Evolutionary conservation across 768 basidiomycete genomes (phyloP), one percentile per base, ranked within the genome.

Genomic region (Imleria badia): DNA sequence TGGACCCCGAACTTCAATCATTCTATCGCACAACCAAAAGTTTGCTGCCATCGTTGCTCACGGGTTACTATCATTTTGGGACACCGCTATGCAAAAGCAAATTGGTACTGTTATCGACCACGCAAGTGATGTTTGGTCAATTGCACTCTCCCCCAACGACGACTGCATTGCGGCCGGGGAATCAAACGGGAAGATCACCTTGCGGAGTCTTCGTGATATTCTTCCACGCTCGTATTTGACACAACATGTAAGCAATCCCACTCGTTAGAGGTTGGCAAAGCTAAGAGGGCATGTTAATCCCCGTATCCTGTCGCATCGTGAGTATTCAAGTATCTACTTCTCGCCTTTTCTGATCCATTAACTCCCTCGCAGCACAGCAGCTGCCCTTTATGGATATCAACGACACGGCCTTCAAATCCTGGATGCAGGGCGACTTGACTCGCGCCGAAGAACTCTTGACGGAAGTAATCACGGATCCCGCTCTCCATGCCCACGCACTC

Each of bases 301-400:
- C 11, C 14, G 14, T 7, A 2, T 12, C 19, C 10, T 6, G 9
- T 29, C 3, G 1, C 2, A 17, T 22, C 14, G 53, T 55, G 53
- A 55, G 54, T 26, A 1, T 6, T 38, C 14, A 15, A 23, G 19
- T 0, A 11, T 23, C 2, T 1, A 22, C 1, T 29, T 2, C 0
- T 38, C 3, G 3, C 14, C 13, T 5, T 1, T n/a, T 29, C 35
- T 46, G 1, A 48, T 5, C 15, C 4, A 3, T 17, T 26, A 3
- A 6, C 20, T 13, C 11, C 6, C 23, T 14, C 8, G 5, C 12
- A 56, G 56, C 6, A 0, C 46, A 22, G 1, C 5, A 49, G 44
- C 7, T 53, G 7, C 58, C 58, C 5, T 31, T 59, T 6, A 38
- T 58, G 3, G 12, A 3, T 35, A 23, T 59, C n/a, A 22, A 29